Base-by-base conservation (phyloP, 2,329 filamentous ascomycete species). In the Neonectria punicea region DNA sequence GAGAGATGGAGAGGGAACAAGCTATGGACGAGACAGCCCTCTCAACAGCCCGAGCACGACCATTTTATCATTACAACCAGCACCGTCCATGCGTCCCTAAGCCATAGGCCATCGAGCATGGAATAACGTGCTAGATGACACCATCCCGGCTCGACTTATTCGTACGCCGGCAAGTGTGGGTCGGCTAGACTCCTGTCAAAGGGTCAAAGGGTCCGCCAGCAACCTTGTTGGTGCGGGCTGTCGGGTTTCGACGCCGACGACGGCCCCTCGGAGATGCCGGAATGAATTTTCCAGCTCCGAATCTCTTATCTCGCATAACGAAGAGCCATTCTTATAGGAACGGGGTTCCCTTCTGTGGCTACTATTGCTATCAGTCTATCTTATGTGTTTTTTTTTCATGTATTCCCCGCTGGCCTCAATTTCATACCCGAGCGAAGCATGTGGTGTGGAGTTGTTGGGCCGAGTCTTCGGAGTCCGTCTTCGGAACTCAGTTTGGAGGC, bases 61-160 rank as follows among this genome's bases (percentile, higher is more conserved):
- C 64, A 55, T 73, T 74, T 74, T 73, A 73, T 72, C 46, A 53
- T 59, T 28, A 54, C 57, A 50, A 61, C 44, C 25, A 57, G 44
- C 59, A 47, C 30, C 55, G 16, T 55, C 53, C 58, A 54, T 49
- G 34, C 20, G 28, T 50, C 67, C 53, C 70, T 71, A 71, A 70
- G 62, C 73, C 66, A 73, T 72, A 72, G 72, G 62, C 73, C 66
- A 73, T 73, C 58, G 67, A 73, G 71, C 68, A 63, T 66, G 53
- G 58, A 63, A 74, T 74, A 74, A 74, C 72, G 71, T 73, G 73
- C 73, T 74, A 55, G 71, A 74, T 74, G 70, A 73, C 73, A 74
- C 73, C 73, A 74, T 74, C 71, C 63, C 59, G 62, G 63, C 34
- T 54, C 58, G 63, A 62, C 67, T 66, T 61, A 64, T 64, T 64